Conservation (phyloP, 2,329 filamentous ascomycete species). For the Ophiostoma ulmi region DNA sequence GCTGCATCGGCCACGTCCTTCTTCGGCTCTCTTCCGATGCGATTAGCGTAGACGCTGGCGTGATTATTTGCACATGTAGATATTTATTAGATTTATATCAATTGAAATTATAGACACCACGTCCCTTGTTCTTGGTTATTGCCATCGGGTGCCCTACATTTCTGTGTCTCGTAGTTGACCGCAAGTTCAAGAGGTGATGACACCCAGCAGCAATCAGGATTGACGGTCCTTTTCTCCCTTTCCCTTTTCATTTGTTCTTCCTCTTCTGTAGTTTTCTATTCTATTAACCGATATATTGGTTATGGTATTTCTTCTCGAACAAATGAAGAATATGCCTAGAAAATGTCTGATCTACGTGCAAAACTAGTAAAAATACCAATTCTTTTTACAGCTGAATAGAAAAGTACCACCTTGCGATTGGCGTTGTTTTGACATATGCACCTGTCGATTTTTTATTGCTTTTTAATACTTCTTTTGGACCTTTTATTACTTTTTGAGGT, state of each 20-base stretch:
- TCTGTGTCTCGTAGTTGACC: not conserved
- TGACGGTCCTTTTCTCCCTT: not conserved
- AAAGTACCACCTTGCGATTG: conserved; percentile 1
- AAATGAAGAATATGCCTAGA: not conserved
- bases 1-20: not conserved
- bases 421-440: not conserved
- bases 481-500: not conserved
- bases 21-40: not conserved
- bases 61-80: too few species aligned
- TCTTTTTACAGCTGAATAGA: not conserved
- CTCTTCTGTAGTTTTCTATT: not conserved
- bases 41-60: too few species aligned
- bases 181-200: not conserved
- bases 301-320: not conserved
- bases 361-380: conserved; percentile 4
- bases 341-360: not conserved
- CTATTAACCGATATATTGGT: too few species aligned
- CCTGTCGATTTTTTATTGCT: not conserved
- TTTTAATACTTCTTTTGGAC: not conserved
- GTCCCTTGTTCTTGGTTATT: not conserved
- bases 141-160: not conserved
- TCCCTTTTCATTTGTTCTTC: not conserved
- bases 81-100: not conserved
- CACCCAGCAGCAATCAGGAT: not conserved
- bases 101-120: not conserved